Evolutionary conservation across 108 stramenopile species (phyloP).

Genomic region (Cyclotella sp.): DNA sequence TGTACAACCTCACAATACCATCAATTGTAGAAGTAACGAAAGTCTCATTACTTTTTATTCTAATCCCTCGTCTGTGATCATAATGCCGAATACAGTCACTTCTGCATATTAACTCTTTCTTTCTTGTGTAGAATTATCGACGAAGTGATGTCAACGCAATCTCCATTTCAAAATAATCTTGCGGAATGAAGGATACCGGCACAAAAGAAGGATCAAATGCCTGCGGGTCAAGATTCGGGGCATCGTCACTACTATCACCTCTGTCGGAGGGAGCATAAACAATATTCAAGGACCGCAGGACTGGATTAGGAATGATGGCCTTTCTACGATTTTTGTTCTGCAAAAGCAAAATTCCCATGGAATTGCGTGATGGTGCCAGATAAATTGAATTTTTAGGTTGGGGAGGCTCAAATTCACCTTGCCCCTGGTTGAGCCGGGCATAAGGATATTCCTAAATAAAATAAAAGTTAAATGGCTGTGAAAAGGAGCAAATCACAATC

Average conservation of each 20-base stretch:
- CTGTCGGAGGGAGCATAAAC: conserved; percentile 71
- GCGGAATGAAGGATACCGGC: conserved; percentile 58
- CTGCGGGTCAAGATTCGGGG: conserved; percentile 22
- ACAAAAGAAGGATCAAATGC: conserved; percentile 72
- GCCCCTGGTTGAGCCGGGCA: conserved; percentile 73
- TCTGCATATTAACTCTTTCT: not conserved
- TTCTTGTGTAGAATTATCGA: not conserved
- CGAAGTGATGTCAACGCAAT: conserved; percentile 40
- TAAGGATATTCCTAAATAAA: conserved; percentile 69
- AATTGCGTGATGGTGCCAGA: conserved; percentile 75
- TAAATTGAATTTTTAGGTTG: conserved; percentile 79
- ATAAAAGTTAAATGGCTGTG: not conserved
- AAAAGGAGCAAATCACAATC: not conserved
- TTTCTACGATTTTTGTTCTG: conserved; percentile 60
- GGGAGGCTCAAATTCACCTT: conserved; percentile 83
- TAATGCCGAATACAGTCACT: too few relatives aligned
- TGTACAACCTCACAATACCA: not conserved
- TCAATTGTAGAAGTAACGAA: not conserved
- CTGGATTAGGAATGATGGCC: conserved; percentile 62
- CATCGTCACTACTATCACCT: conserved; percentile 18
- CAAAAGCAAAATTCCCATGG: conserved; percentile 84
- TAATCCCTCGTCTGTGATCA: too few relatives aligned
- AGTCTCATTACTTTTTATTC: too few relatives aligned
- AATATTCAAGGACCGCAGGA: conserved; percentile 68
- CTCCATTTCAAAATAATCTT: conserved; percentile 59